Evolutionary conservation across 208 protist species (phyloP).

Genomic region (Trypanosoma caninum): DNA sequence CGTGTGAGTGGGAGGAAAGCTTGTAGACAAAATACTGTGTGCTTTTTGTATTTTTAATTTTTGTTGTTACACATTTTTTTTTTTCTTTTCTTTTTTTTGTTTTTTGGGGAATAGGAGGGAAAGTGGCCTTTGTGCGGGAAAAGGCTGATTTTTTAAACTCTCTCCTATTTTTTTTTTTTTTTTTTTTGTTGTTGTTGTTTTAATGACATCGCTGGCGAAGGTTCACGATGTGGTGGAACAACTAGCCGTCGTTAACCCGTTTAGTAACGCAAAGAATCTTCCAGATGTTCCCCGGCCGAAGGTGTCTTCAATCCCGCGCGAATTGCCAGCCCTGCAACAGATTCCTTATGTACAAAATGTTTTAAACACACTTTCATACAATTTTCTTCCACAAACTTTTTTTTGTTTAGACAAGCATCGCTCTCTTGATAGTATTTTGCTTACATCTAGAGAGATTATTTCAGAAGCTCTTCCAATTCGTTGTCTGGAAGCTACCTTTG

Average conservation of each 20-base stretch:
- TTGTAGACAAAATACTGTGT: neutral
- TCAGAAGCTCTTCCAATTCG: slow-evolving; percentile 86
- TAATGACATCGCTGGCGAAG: slow-evolving; percentile 12
- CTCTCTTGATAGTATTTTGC: slow-evolving; percentile 76
- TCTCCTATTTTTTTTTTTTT: slow-evolving; percentile 16
- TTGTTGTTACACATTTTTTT: neutral
- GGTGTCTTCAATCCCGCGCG: slow-evolving; percentile 49
- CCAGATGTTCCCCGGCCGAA: slow-evolving; percentile 66
- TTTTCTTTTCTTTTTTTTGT: slow-evolving; percentile 13
- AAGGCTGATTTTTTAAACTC: neutral
- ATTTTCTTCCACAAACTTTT: slow-evolving; percentile 89
- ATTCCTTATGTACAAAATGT: slow-evolving; percentile 68
- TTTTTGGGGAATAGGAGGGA: slow-evolving; percentile 6
- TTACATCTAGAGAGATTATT: slow-evolving; percentile 80
- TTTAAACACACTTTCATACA: slow-evolving; percentile 80
- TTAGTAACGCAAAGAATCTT: slow-evolving; percentile 44
- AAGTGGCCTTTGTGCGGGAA: neutral
- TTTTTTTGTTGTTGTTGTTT: neutral
- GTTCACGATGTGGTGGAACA: slow-evolving; percentile 51
- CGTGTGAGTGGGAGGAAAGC: neutral
- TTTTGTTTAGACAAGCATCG: slow-evolving; percentile 90
- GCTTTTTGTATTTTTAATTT: neutral
- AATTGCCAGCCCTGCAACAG: slow-evolving; percentile 46
- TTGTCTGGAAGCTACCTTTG: slow-evolving; percentile 91
- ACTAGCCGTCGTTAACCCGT: slow-evolving; percentile 62